Evolutionary conservation across 306 rosid genomes (phyloP), one percentile per base, ranked within the genome.

Genomic region (Trifolium subterraneum): DNA sequence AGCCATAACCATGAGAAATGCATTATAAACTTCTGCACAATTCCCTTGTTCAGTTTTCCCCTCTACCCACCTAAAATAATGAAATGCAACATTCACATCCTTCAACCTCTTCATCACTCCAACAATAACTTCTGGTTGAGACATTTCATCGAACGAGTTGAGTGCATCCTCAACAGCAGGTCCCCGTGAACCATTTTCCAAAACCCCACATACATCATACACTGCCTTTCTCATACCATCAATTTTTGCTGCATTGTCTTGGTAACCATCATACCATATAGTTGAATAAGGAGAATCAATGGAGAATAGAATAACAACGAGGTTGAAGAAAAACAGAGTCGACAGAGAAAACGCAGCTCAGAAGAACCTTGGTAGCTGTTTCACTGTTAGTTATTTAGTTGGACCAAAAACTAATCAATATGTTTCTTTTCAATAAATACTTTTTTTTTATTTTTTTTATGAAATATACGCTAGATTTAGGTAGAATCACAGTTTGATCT

Each of bases 1-100:
- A 58, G 96, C 96, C 95, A 94, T 88, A 79, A 86, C 84, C 93
- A 82, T 75, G 33, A 94, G 93, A 81, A 94, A 89, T 5, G 93
- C 87, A 85, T 90, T 83, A 68, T 94, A 94, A 16, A 80, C 90
- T 79, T 87, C 93, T 0, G 85, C 89, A 48, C 85, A 47, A 75
- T 90, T 96, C 4, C 85, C 81, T 58, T 83, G 87, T 44, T 87
- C 82, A 5, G 92, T 86, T 79, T 88, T 84, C 41, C 83, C 71
- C 88, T 91, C 96, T 38, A 87, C 87, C 98, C 98, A 94, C 63
- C 93, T 81, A 70, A 90, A 91, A 73, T 79, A 94, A 41, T 83
- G 86, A 68, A 91, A 33, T 13, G 96, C 98, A 67, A 75, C 47
- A 27, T 83, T 82, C 15, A 91, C 78, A 75, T 91, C 86, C 71